Percentiles rank a stretch among this genome's conserved stretches.
phyloP scores from a whole-genome alignment of 163 green algal genomes.

The Scenedesmus sp. region DNA sequence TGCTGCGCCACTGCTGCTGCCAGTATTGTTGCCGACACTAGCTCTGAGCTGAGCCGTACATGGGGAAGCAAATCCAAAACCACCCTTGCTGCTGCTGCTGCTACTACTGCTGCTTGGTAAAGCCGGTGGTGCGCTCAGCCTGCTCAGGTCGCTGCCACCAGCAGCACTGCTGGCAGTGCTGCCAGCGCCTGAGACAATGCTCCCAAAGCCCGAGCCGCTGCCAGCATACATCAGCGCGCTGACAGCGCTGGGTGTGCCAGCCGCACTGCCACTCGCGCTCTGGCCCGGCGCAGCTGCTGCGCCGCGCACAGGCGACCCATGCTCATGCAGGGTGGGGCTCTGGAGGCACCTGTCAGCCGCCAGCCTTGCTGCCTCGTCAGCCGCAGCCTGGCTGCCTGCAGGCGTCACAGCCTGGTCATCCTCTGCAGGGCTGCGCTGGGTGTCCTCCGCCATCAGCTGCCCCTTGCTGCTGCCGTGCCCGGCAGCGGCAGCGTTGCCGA shows the following conservation, averaged over 20 bases:
- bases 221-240: neutral
- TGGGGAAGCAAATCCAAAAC: neutral
- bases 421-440: neutral
- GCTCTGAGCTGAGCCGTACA: neutral
- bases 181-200: neutral
- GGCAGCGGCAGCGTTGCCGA: neutral
- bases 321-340: neutral
- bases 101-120: neutral
- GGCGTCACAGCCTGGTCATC: conserved; percentile 31
- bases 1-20: conserved; percentile 17
- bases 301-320: neutral
- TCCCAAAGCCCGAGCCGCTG: conserved; percentile 6
- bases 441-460: conserved; percentile 2
- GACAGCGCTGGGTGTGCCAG: neutral
- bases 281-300: neutral
- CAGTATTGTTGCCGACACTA: neutral
- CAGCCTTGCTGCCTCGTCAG: neutral
- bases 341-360: neutral
- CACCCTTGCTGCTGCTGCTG: neutral
- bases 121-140: neutral
- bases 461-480: neutral
- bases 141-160: neutral
- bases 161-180: neutral
- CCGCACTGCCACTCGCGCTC: neutral
- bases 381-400: neutral